phyloP scores from a whole-genome alignment of 2,329 filamentous ascomycete species.

The Diaporthe velutina region DNA sequence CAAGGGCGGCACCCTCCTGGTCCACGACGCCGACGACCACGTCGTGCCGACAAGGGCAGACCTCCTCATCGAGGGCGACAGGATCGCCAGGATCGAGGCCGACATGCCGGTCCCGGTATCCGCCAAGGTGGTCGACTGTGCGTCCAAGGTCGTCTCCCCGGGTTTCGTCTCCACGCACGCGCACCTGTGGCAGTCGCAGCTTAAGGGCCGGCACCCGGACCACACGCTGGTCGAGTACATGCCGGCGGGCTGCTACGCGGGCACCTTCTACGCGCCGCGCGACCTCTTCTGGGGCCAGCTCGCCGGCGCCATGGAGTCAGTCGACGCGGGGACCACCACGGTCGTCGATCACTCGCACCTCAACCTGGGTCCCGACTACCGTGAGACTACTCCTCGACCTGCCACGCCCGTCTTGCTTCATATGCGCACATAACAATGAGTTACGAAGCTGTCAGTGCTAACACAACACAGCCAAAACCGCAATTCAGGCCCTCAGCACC shows the following conservation, averaged over 20 bases:
- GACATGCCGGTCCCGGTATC: conserved; percentile 24
- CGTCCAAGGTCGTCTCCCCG: conserved; percentile 53
- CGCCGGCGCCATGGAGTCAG: conserved; percentile 53
- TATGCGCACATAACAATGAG: no score
- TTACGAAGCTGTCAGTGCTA: conserved; percentile 24
- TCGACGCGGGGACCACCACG: conserved; percentile 58
- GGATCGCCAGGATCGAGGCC: conserved; percentile 21
- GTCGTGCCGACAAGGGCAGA: conserved; percentile 29
- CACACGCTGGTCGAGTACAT: conserved; percentile 46
- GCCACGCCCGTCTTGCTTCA: neutral
- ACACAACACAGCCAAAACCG: conserved; percentile 42
- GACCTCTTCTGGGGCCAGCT: conserved; percentile 63
- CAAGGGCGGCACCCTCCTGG: conserved; percentile 34
- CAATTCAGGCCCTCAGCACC: conserved; percentile 54
- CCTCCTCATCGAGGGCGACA: conserved; percentile 35
- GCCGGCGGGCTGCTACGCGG: conserved; percentile 51
- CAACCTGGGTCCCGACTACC: conserved; percentile 48
- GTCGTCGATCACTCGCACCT: conserved; percentile 54
- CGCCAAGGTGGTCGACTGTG: conserved; percentile 54
- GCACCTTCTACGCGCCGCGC: conserved; percentile 51
- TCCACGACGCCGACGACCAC: conserved; percentile 31
- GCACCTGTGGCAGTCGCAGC: conserved; percentile 58
- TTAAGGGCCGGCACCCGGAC: conserved; percentile 46
- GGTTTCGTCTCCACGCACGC: conserved; percentile 60
- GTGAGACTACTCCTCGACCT: conserved; percentile 9